These are phyloP conservation scores for Musa balbisiana DNA, from an alignment of 202 grass and related monocot species.

Conservation along the genomic window DNA sequence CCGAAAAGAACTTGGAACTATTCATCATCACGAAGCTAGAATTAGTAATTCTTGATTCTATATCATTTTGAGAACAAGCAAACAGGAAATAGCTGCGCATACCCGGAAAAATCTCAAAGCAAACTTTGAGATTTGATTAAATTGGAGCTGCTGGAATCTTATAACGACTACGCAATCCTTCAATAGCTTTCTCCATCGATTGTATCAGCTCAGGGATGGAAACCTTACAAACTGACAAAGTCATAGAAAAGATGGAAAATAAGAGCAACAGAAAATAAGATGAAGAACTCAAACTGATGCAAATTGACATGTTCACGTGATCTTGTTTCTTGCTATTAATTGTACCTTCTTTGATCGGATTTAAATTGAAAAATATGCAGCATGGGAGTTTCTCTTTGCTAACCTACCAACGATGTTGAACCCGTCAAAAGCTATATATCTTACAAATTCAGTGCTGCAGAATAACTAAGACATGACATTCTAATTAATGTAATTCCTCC, in stretches of 20 bases:
- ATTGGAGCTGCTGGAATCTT: constrained; percentile 37
- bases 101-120: background rate
- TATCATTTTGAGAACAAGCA: background rate
- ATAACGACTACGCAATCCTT: constrained; percentile 60
- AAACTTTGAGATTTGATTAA: constrained; percentile 17
- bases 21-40: too few species aligned
- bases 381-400: background rate
- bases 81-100: background rate
- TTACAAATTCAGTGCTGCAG: background rate
- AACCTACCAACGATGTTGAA: background rate
- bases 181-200: constrained; percentile 53
- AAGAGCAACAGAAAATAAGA: background rate
- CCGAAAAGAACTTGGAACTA: background rate
- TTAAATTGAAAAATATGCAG: background rate
- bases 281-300: background rate
- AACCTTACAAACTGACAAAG: constrained; percentile 64
- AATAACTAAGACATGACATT: background rate
- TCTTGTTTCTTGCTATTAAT: background rate
- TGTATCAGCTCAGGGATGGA: constrained; percentile 56
- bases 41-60: too few species aligned
- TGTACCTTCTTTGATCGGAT: background rate
- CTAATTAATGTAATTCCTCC: background rate
- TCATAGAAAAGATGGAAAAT: background rate
- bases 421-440: background rate
- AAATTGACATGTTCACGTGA: background rate